Conservation (phyloP, 371 early-diverging fungal species). For the Modicella reniformis region DNA sequence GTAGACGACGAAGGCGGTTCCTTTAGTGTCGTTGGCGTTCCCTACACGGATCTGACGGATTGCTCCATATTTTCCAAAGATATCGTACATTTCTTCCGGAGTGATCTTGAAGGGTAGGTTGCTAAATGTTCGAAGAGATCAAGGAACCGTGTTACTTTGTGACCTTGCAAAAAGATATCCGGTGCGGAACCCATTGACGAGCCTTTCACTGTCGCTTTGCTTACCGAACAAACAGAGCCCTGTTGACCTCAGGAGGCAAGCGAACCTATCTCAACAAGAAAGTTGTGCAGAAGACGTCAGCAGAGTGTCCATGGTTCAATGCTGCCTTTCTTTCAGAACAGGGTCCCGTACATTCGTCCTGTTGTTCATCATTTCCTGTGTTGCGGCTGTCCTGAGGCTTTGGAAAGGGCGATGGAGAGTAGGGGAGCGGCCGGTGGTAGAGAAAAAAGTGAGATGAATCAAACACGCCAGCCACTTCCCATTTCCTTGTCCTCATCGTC, state of each 20-base stretch:
- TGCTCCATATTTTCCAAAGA: conserved; percentile 97
- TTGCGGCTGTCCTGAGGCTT: neutral
- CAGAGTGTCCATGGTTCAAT: no score
- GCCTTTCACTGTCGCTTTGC: neutral
- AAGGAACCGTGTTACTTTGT: neutral
- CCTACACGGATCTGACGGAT: conserved; percentile 95
- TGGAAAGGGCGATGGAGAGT: neutral
- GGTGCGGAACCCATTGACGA: neutral
- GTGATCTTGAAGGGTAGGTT: conserved; percentile 96
- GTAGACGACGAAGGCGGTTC: conserved; percentile 95
- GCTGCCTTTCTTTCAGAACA: no score
- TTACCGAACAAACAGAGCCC: conserved; percentile 88
- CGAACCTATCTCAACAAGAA: conserved; percentile 65
- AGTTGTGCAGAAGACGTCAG: neutral
- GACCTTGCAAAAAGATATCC: no score
- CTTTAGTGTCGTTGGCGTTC: conserved; percentile 85
- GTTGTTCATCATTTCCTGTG: conserved; percentile 27
- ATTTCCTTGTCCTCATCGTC: neutral
- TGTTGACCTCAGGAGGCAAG: conserved; percentile 92
- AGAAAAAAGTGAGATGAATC: conserved; percentile 7
- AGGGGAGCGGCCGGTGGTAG: neutral
- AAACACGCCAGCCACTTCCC: conserved; percentile 30
- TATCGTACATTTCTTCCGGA: conserved; percentile 93
- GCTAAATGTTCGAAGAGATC: conserved; percentile 41
- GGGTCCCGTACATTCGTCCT: conserved; percentile 29